Conservation (phyloP, 106 monocot genomes). For the Gastrodia elata region DNA sequence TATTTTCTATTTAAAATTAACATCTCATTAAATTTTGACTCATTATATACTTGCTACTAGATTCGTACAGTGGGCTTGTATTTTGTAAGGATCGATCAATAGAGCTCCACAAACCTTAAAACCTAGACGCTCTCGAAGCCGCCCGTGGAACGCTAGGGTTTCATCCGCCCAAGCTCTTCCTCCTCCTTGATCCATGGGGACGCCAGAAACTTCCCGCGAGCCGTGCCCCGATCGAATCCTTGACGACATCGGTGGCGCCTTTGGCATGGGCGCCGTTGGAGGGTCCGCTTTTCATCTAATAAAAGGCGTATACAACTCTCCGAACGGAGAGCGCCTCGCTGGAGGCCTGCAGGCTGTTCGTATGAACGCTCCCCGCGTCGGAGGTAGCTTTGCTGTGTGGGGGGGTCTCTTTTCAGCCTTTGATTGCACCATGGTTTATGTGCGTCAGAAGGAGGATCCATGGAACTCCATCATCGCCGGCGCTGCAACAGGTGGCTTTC, state of each 20-base stretch:
- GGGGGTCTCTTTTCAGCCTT: constrained; percentile 72
- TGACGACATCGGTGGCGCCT: constrained; percentile 79
- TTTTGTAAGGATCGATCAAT: too few relatives aligned
- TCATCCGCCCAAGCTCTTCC: background rate
- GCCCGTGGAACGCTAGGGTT: too few relatives aligned
- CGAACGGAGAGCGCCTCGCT: constrained; percentile 63
- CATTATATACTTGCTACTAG: too few relatives aligned
- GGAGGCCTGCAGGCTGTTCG: constrained; percentile 60
- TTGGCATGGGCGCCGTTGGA: constrained; percentile 88
- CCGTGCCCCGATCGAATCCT: constrained; percentile 84
- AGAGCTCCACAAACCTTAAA: too few relatives aligned
- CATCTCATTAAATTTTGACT: too few relatives aligned
- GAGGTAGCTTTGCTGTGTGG: constrained; percentile 78
- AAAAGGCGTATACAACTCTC: constrained; percentile 77
- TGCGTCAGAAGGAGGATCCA: constrained; percentile 80
- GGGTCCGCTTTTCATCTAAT: constrained; percentile 84
- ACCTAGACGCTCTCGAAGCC: too few relatives aligned
- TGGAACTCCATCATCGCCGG: constrained; percentile 87
- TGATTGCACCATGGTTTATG: constrained; percentile 69
- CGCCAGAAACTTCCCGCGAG: constrained; percentile 87
- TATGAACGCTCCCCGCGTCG: constrained; percentile 77
- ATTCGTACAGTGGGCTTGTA: too few relatives aligned
- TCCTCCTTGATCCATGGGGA: constrained; percentile 40
- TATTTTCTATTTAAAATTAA: too few relatives aligned
- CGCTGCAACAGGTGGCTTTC: constrained; percentile 84